phyloP scores from a whole-genome alignment of 345 rosid species.

The Populus davidiana region DNA sequence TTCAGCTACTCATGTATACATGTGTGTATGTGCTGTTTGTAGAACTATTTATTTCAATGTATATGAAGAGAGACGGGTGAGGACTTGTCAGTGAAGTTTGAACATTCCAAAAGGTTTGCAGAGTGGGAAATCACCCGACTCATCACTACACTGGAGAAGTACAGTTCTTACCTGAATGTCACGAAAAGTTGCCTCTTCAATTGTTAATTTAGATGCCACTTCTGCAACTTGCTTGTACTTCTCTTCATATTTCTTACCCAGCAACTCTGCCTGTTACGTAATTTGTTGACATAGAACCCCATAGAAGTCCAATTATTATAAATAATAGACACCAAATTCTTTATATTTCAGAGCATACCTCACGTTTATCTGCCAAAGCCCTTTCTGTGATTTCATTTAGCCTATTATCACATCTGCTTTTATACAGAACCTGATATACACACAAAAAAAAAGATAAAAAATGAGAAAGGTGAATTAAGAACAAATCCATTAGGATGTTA shows the following conservation, averaged over 20 bases:
- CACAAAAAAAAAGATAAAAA: neutral
- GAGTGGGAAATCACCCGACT: neutral
- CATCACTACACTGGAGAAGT: neutral
- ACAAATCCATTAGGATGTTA: neutral
- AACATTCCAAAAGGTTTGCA: neutral
- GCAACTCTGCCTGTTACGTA: slow-evolving; percentile 67
- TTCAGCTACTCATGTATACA: neutral
- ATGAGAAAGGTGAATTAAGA: neutral
- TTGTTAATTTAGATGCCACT: slow-evolving; percentile 85
- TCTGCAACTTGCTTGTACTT: slow-evolving; percentile 97
- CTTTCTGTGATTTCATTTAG: slow-evolving; percentile 93
- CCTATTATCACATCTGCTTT: slow-evolving; percentile 94
- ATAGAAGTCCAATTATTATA: slow-evolving; percentile 12
- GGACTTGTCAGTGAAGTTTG: neutral
- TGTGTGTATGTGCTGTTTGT: neutral
- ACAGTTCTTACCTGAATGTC: slow-evolving; percentile 67
- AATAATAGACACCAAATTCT: slow-evolving; percentile 5
- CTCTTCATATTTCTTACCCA: slow-evolving; percentile 94
- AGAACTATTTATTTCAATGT: neutral
- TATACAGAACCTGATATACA: slow-evolving; percentile 64
- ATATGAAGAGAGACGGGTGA: neutral
- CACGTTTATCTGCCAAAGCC: slow-evolving; percentile 86
- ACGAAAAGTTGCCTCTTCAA: slow-evolving; percentile 92
- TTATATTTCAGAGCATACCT: slow-evolving; percentile 46
- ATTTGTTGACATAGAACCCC: slow-evolving; percentile 19